Conservation (phyloP, 2,329 filamentous ascomycete species). For the Macroventuria anomochaeta region DNA sequence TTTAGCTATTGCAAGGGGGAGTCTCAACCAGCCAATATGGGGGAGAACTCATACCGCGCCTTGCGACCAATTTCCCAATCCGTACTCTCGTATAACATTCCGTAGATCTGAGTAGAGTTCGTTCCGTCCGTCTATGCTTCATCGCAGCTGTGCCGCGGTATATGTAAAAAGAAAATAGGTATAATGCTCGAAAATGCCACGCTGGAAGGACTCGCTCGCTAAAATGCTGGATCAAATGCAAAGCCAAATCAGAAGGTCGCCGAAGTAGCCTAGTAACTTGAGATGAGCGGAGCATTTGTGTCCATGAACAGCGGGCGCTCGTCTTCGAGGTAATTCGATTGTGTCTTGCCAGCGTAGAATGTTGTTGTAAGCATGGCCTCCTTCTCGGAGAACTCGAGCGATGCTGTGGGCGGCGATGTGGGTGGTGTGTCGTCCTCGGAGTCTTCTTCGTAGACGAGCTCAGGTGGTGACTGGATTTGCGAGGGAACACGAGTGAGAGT, state of each 20-base stretch:
- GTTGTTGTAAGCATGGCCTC: constrained; percentile 55
- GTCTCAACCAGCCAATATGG: constrained; percentile 31
- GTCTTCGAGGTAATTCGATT: constrained; percentile 47
- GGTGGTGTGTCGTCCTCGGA: constrained; percentile 58
- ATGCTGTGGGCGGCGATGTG: constrained; percentile 53
- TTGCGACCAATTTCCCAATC: constrained; percentile 15
- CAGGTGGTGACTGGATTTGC: constrained; percentile 55
- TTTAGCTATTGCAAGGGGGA: constrained; percentile 33
- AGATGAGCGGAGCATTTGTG: constrained; percentile 48
- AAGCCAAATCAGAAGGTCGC: constrained; percentile 44
- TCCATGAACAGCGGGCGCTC: constrained; percentile 52
- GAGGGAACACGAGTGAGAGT: constrained; percentile 54
- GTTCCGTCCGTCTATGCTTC: constrained; percentile 10
- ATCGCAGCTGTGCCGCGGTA: constrained; percentile 22
- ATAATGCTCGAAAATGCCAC: constrained; percentile 41
- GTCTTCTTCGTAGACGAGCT: constrained; percentile 58
- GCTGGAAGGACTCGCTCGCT: constrained; percentile 48
- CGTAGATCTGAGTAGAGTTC: constrained; percentile 20
- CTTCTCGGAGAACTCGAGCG: constrained; percentile 56
- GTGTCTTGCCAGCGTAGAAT: constrained; percentile 52
- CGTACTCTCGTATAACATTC: constrained; percentile 10
- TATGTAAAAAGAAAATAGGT: constrained; percentile 31
- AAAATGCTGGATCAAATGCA: constrained; percentile 43
- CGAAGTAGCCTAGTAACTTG: constrained; percentile 47
- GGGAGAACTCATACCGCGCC: constrained; percentile 35